Percentiles rank a stretch among this genome's conserved stretches.
These are phyloP conservation scores for Cadophora gregata DNA, from an alignment of 2,329 filamentous ascomycete species.

Conservation along the genomic window DNA sequence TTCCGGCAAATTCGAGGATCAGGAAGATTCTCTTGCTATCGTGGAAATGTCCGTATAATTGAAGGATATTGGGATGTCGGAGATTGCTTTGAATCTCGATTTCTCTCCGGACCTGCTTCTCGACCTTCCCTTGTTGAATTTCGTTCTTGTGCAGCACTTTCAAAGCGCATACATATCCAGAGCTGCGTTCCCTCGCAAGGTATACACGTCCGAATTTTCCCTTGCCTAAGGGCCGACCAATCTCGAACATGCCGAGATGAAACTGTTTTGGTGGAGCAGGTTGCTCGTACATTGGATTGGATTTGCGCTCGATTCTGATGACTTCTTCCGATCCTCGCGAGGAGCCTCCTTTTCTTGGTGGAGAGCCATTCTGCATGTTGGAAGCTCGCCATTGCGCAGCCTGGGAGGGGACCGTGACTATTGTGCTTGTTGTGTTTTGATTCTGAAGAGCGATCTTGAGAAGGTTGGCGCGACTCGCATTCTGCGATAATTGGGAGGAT, in stretches of 20 bases:
- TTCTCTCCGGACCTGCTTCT: conserved; percentile 75
- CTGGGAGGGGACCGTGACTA: conserved; percentile 72
- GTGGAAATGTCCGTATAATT: conserved; percentile 75
- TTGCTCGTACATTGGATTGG: conserved; percentile 61
- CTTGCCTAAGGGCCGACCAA: conserved; percentile 74
- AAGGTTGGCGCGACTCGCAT: conserved; percentile 75
- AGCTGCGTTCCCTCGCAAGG: conserved; percentile 70
- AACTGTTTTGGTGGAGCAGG: conserved; percentile 66
- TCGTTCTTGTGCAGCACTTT: conserved; percentile 79
- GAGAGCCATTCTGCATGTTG: conserved; percentile 55
- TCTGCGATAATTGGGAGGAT: conserved; percentile 51
- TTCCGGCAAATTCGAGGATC: conserved; percentile 75
- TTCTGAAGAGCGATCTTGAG: conserved; percentile 86
- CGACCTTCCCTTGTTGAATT: conserved; percentile 68
- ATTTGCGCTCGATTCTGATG: conserved; percentile 56
- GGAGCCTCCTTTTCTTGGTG: conserved; percentile 56
- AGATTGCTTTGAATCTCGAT: conserved; percentile 79
- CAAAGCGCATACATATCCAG: conserved; percentile 73
- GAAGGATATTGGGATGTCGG: conserved; percentile 73
- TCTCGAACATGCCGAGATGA: conserved; percentile 78
- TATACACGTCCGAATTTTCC: conserved; percentile 79
- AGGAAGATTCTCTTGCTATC: conserved; percentile 76
- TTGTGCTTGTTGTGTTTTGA: conserved; percentile 71
- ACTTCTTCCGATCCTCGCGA: conserved; percentile 56
- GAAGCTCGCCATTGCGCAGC: conserved; percentile 58